These are phyloP conservation scores for Candida tropicalis DNA, from an alignment of 1,139 yeast genomes.

Conservation along the genomic window DNA sequence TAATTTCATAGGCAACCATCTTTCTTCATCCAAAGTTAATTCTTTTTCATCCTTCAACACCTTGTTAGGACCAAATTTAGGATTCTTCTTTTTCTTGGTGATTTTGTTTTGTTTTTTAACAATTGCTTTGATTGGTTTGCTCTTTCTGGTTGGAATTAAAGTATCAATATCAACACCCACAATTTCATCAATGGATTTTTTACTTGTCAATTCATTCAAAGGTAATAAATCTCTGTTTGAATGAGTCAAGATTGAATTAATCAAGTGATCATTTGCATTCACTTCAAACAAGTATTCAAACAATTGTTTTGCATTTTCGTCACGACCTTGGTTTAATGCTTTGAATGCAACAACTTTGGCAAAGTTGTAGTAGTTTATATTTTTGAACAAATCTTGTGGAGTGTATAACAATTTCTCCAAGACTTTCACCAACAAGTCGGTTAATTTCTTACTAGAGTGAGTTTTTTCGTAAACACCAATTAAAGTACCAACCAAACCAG, in stretches of 20 bases:
- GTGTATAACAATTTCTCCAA: constrained; percentile 23
- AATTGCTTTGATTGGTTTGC: constrained; percentile 11
- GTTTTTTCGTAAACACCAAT: constrained; percentile 48
- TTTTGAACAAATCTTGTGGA: constrained; percentile 23
- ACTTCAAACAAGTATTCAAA: constrained; percentile 32
- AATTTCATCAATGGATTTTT: constrained; percentile 28
- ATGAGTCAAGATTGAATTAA: constrained; percentile 31
- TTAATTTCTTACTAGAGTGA: constrained; percentile 28
- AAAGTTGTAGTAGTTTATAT: constrained; percentile 33
- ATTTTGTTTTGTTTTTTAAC: constrained; percentile 13
- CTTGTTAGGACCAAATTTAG: constrained; percentile 43
- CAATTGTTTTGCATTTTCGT: constrained; percentile 31
- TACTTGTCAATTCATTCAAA: constrained; percentile 36
- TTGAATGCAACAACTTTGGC: constrained; percentile 54
- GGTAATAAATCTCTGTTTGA: constrained; percentile 30
- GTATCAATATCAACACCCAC: constrained; percentile 28
- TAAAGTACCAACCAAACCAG: constrained; percentile 49
- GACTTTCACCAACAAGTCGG: constrained; percentile 26
- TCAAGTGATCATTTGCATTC: constrained; percentile 34
- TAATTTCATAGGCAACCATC: constrained; percentile 90
- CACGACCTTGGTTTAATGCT: constrained; percentile 35
- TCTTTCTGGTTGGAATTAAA: constrained; percentile 20
- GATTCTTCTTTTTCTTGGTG: constrained; percentile 28
- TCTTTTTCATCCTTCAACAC: constrained; percentile 34
- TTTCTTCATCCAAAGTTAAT: constrained; percentile 52